Evolutionary conservation across 768 basidiomycete species (phyloP).

Genomic region (Hemileccinum impolitum): DNA sequence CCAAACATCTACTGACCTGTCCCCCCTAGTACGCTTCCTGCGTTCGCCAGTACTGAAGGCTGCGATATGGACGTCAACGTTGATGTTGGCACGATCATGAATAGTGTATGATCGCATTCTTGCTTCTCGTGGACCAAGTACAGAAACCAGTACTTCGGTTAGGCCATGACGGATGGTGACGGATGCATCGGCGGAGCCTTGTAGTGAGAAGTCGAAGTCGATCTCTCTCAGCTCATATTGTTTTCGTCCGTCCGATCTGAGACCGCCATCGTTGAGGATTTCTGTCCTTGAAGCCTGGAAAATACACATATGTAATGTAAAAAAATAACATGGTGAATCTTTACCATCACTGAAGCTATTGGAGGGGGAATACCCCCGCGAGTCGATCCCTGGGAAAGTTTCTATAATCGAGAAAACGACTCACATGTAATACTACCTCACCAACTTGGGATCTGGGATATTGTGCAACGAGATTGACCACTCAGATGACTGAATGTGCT

Average conservation of each 20-base stretch:
- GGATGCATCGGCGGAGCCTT: slow-evolving; percentile 81
- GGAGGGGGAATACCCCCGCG: too few species aligned
- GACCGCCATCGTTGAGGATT: slow-evolving; percentile 80
- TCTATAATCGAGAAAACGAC: too few species aligned
- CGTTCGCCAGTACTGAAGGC: slow-evolving; percentile 85
- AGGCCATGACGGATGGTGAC: slow-evolving; percentile 84
- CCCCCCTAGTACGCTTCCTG: slow-evolving; percentile 71
- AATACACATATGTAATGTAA: not conserved
- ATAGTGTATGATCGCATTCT: slow-evolving; percentile 64
- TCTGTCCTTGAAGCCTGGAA: slow-evolving; percentile 55
- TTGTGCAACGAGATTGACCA: too few species aligned
- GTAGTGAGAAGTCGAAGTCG: slow-evolving; percentile 70
- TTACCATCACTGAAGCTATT: too few species aligned
- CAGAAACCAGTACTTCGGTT: slow-evolving; percentile 82
- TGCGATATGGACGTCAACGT: slow-evolving; percentile 84
- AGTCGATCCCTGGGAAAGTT: too few species aligned
- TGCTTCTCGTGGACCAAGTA: slow-evolving; percentile 91
- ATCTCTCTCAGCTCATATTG: slow-evolving; percentile 89
- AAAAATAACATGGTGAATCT: too few species aligned
- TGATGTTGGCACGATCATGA: slow-evolving; percentile 65
- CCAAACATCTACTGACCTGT: slow-evolving; percentile 63
- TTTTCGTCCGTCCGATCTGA: slow-evolving; percentile 89
- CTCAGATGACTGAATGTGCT: too few species aligned
- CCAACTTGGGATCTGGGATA: too few species aligned
- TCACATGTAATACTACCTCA: too few species aligned